Percentiles rank a stretch among this genome's conserved stretches.
Conservation (phyloP, 2,329 filamentous ascomycete species). For the Dichotomopilus funicola region DNA sequence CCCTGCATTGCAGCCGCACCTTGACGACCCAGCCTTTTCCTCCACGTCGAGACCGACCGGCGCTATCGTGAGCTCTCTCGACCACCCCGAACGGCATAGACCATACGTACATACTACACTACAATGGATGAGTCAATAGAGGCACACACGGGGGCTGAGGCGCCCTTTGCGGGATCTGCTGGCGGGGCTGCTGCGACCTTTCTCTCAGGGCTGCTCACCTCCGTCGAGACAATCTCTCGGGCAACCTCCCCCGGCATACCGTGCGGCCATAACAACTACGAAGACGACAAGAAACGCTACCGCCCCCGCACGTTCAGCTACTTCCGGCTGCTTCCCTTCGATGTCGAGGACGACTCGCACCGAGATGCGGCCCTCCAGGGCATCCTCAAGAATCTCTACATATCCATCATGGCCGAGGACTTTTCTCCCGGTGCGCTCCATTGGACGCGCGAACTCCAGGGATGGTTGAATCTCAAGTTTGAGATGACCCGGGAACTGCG, state of each 20-base stretch:
- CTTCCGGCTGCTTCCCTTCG: slow-evolving; percentile 81
- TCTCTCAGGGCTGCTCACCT: slow-evolving; percentile 34
- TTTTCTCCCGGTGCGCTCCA: slow-evolving; percentile 90
- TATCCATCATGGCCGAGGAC: slow-evolving; percentile 84
- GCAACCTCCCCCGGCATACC: slow-evolving; percentile 74
- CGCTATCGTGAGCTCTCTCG: background rate
- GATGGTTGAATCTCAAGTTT: slow-evolving; percentile 95
- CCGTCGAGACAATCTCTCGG: slow-evolving; percentile 68
- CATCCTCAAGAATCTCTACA: slow-evolving; percentile 90
- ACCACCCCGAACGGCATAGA: background rate
- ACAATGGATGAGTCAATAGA: slow-evolving; percentile 25
- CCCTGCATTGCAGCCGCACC: background rate
- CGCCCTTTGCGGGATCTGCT: slow-evolving; percentile 30
- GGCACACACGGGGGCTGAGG: slow-evolving; percentile 14
- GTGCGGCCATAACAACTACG: slow-evolving; percentile 41
- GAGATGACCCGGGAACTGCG: slow-evolving; percentile 83
- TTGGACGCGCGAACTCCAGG: slow-evolving; percentile 93
- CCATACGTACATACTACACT: background rate
- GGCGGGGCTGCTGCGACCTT: slow-evolving; percentile 34
- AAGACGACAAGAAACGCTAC: slow-evolving; percentile 57
- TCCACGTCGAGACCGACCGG: too few relatives aligned
- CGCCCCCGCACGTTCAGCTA: slow-evolving; percentile 91
- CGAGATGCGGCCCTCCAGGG: slow-evolving; percentile 74
- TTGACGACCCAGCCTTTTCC: background rate
- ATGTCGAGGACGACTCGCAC: slow-evolving; percentile 71